Base-by-base conservation (phyloP, 495 filamentous ascomycete genomes). In the Neurospora terricola region DNA sequence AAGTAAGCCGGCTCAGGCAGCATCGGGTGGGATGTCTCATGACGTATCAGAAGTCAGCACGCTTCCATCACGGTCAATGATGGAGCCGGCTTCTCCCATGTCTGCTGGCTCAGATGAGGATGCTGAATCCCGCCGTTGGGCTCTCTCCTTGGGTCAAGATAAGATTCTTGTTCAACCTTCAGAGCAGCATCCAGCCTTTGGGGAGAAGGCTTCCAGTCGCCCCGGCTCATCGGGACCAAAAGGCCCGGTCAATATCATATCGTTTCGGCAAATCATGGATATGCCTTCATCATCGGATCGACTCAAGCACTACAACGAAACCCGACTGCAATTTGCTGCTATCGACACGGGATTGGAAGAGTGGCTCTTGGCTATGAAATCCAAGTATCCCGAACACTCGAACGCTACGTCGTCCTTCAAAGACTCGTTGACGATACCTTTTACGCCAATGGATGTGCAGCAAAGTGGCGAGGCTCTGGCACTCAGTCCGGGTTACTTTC, bases 181-280 rank as follows among this genome's bases (percentile, higher is more conserved):
- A 11, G 78, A 83, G 16, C 81, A 83, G 38, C 83, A 85, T 74
- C 84, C 83, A 0, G 82, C 80, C 40, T 48, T 84, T 16, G 66
- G 69, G 4, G 69, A 38, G 39, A 42, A 37, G 2, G n/a, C 23
- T 23, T 38, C 37, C 16, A 70, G 18, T 18, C 43, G 11, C 38
- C 12, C 48, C 6, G 16, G 11, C 6, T 27, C 70, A 36, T n/a
- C 45, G 10, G 38, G 78, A 10, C 66, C 69, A 21, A 75, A 71
- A 62, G 74, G 79, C 10, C 73, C 78, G 18, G 77, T 82, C 30
- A 88, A 83, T 70, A 80, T 88, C 11, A 76, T 87, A 30, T 81
- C 87, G 7, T 94, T 94, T 81, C 87, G 91, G 30, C 90, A 94
- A 43, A 95, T 96, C 69, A 82, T 93, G 69, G 87, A 87, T 5